Conservation (phyloP, 2,329 filamentous ascomycete genomes). For the Penicillium glabrum region DNA sequence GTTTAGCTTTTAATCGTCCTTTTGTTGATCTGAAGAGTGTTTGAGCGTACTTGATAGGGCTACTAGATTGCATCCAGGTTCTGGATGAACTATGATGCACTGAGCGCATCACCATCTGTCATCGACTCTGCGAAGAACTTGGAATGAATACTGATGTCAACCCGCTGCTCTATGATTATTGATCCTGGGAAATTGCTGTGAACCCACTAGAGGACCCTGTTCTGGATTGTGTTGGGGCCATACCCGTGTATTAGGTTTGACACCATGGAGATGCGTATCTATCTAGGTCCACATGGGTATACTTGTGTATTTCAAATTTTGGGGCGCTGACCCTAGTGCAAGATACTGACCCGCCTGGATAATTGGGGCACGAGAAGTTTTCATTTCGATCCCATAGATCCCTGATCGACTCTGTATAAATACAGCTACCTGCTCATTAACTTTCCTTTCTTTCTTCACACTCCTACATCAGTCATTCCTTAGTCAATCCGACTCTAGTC, state of each 20-base stretch:
- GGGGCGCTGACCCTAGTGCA: not conserved
- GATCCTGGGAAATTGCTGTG: not conserved
- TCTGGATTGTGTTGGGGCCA: not conserved
- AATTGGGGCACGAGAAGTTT: not conserved
- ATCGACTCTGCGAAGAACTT: not conserved
- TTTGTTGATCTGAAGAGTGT: not conserved
- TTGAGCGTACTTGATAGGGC: not conserved
- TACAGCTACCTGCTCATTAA: constrained; percentile 5
- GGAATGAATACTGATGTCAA: not conserved
- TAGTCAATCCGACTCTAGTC: constrained; percentile 18
- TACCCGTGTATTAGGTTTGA: constrained; percentile 10
- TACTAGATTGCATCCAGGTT: not conserved
- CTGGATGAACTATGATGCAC: not conserved
- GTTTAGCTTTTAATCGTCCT: not conserved
- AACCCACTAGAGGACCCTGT: constrained; percentile 2
- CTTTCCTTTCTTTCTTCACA: constrained; percentile 5
- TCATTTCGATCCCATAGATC: not conserved
- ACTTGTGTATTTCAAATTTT: constrained; percentile 3
- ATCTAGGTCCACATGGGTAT: not conserved
- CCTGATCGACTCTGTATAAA: constrained; percentile 12
- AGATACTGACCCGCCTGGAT: constrained; percentile 9
- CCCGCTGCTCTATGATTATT: not conserved
- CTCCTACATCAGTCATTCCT: constrained; percentile 12
- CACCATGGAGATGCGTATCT: constrained; percentile 2
- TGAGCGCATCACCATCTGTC: not conserved